Conservation (phyloP, 2,329 filamentous ascomycete species). For the Verticillium zaregamsianum region DNA sequence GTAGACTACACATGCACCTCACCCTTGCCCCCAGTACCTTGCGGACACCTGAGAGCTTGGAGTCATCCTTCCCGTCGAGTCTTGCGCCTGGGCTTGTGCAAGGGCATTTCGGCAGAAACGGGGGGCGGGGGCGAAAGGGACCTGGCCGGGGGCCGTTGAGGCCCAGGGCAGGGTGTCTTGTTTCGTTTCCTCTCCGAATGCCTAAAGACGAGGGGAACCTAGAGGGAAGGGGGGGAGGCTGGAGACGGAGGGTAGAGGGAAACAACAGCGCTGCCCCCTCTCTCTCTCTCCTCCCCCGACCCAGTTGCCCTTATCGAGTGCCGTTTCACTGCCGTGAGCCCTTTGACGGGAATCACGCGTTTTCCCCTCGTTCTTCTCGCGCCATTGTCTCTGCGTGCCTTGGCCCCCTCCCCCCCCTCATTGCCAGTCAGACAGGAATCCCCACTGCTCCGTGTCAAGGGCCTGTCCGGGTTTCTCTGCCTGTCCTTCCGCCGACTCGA, state of each 20-base stretch:
- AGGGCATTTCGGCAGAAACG: slow-evolving; percentile 14
- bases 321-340: background rate
- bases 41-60: slow-evolving; percentile 2
- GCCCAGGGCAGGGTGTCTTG: background rate
- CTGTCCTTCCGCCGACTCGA: background rate
- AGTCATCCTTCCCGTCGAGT: slow-evolving; percentile 10
- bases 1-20: slow-evolving; percentile 3
- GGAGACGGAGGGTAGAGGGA: background rate
- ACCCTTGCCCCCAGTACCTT: slow-evolving; percentile 2
- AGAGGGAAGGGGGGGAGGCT: background rate
- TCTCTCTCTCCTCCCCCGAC: background rate
- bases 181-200: slow-evolving; percentile 2
- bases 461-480: background rate
- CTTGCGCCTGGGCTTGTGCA: slow-evolving; percentile 12
- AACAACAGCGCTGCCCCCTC: background rate
- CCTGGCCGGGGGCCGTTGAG: slow-evolving; percentile 1
- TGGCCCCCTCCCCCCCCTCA: background rate
- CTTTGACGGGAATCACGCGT: background rate
- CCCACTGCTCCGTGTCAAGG: background rate
- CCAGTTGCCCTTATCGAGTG: background rate
- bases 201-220: background rate
- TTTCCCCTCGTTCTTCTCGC: background rate
- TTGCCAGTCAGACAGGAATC: background rate
- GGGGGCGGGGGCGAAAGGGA: slow-evolving; percentile 10
- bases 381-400: background rate